A percentile compares a stretch with the other conserved stretches of the same genome.
These are phyloP conservation scores for Favolaschia claudopus DNA, from an alignment of 768 basidiomycete species.

Conservation along the genomic window DNA sequence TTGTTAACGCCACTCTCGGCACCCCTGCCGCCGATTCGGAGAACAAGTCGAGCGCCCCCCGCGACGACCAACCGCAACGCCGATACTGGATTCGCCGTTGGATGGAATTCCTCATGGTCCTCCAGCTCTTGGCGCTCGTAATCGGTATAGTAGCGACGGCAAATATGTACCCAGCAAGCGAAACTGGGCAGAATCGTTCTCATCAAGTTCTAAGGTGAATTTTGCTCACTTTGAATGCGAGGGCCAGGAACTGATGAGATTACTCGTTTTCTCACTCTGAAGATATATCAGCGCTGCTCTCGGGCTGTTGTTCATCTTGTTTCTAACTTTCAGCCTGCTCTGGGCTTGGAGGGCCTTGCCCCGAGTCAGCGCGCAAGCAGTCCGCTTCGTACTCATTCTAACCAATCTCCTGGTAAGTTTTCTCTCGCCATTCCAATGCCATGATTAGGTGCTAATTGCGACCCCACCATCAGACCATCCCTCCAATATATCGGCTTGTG, in stretches of 20 bases:
- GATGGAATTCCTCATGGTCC: constrained; percentile 25
- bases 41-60: background rate
- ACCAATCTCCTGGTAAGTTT: constrained; percentile 32
- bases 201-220: constrained; percentile 30
- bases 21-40: no score
- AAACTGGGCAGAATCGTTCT: constrained; percentile 22
- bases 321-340: constrained; percentile 25
- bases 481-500: constrained; percentile 40
- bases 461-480: constrained; percentile 25
- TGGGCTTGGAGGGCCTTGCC: constrained; percentile 32
- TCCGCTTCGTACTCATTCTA: constrained; percentile 27
- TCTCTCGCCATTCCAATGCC: background rate
- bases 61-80: constrained; percentile 34
- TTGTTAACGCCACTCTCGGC: constrained; percentile 43
- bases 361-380: constrained; percentile 29
- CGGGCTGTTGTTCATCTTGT: constrained; percentile 33
- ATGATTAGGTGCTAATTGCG: background rate
- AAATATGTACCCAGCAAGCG: constrained; percentile 20
- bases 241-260: background rate
- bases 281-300: constrained; percentile 39
- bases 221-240: no score
- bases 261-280: background rate
- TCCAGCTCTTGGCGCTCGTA: constrained; percentile 31
- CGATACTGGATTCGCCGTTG: constrained; percentile 41
- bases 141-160: constrained; percentile 35